phyloP scores from a whole-genome alignment of 306 rosid species.

The Fagus sylvatica region DNA sequence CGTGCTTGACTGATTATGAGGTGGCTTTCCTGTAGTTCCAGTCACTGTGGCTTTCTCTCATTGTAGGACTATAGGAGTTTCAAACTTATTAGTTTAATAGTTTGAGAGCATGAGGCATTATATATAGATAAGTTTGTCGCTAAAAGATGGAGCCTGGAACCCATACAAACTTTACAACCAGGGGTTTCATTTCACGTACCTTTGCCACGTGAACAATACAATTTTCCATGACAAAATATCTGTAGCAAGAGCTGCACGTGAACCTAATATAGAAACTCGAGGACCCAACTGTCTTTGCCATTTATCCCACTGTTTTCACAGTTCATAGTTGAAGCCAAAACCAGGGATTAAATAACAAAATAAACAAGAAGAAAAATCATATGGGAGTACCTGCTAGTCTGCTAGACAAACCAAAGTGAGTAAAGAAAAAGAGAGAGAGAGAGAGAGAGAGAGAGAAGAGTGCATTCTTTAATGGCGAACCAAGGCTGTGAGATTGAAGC shows the following conservation, averaged over 20 bases:
- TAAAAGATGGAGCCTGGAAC: constrained; percentile 4
- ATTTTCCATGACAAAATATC: constrained; percentile 21
- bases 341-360: constrained; percentile 20
- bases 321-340: constrained; percentile 36
- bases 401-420: constrained; percentile 30
- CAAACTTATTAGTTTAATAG: no score
- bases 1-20: no score
- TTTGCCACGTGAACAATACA: constrained; percentile 31
- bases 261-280: constrained; percentile 42
- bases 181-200: neutral
- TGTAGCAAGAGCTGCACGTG: constrained; percentile 44
- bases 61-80: no score
- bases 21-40: no score
- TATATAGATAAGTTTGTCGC: constrained; percentile 17
- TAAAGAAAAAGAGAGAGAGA: constrained; percentile 19
- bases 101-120: no score
- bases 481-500: constrained; percentile 88
- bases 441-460: constrained; percentile 5
- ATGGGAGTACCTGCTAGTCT: constrained; percentile 8
- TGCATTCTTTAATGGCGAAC: constrained; percentile 53
- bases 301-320: constrained; percentile 35
- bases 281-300: constrained; percentile 40
- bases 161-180: constrained; percentile 26
- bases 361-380: constrained; percentile 21
- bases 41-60: no score